phyloP scores from a whole-genome alignment of 2,329 filamentous ascomycete genomes.

The Sclerotinia spermophila region DNA sequence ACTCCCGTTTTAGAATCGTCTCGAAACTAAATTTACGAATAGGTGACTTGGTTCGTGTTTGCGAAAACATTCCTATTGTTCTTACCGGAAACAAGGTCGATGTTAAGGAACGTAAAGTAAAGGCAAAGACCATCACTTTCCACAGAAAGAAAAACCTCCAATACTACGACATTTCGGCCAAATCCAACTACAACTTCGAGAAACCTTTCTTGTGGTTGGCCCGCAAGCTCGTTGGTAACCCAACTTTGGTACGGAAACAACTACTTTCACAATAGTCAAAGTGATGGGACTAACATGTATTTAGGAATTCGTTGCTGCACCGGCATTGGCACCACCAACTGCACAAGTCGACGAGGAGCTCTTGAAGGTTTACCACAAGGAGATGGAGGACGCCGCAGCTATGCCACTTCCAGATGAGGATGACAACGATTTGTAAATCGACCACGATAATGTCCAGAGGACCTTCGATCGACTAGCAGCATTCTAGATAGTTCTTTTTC shows the following conservation, averaged over 20 bases:
- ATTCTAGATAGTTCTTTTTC: conserved; percentile 38
- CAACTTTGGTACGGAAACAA: conserved; percentile 62
- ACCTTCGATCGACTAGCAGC: conserved; percentile 28
- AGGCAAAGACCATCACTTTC: conserved; percentile 99
- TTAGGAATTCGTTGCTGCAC: conserved; percentile 93
- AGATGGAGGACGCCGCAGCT: conserved; percentile 77
- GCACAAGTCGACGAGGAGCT: conserved; percentile 82
- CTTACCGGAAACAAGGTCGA: conserved; percentile 99
- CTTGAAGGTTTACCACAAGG: conserved; percentile 76
- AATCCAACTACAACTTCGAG: conserved; percentile 99
- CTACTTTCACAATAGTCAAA: conserved; percentile 19
- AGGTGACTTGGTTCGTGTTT: conserved; percentile 98
- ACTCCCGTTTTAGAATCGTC: conserved; percentile 17
- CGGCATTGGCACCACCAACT: conserved; percentile 90
- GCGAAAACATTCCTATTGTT: conserved; percentile 98
- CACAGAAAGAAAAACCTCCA: conserved; percentile 99
- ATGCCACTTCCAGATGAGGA: conserved; percentile 94
- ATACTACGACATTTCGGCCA: conserved; percentile 99
- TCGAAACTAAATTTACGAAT: conserved; percentile 6
- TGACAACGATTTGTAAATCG: conserved; percentile 57
- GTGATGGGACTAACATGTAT: conserved; percentile 22
- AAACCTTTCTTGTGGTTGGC: conserved; percentile 99
- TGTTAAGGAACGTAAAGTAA: conserved; percentile 99
- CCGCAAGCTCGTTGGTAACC: conserved; percentile 96
- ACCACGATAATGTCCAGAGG: conserved; percentile 22